Conservation (phyloP, 2,329 filamentous ascomycete genomes). For the Hypoxylon sp. region DNA sequence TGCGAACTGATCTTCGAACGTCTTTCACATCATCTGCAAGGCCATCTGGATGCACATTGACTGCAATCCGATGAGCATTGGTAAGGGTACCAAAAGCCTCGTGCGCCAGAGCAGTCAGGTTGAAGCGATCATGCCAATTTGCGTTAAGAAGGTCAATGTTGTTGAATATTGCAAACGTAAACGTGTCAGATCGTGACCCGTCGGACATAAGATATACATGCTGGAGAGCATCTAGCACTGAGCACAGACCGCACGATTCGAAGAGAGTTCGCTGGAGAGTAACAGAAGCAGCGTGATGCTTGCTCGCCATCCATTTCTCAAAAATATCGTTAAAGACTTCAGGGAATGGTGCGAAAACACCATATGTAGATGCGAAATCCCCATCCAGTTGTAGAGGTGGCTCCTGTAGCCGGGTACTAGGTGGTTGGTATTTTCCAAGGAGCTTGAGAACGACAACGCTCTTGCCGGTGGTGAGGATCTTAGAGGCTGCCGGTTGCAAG, state of each 20-base stretch:
- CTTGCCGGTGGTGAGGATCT: constrained; percentile 90
- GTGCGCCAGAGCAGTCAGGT: constrained; percentile 83
- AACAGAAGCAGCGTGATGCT: constrained; percentile 78
- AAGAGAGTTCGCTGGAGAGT: constrained; percentile 78
- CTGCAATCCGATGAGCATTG: constrained; percentile 74
- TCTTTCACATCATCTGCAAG: constrained; percentile 61
- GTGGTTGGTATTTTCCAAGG: constrained; percentile 69
- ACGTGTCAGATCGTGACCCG: constrained; percentile 75
- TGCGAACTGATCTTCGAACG: constrained; percentile 71
- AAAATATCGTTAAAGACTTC: constrained; percentile 82
- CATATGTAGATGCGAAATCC: constrained; percentile 64
- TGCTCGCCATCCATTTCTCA: constrained; percentile 81
- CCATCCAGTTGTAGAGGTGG: constrained; percentile 69
- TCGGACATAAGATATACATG: constrained; percentile 83
- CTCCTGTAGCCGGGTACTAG: constrained; percentile 56
- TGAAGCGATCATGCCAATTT: constrained; percentile 85
- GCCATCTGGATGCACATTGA: constrained; percentile 64
- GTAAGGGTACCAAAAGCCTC: constrained; percentile 75
- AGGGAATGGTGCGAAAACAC: constrained; percentile 75
- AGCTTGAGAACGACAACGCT: constrained; percentile 87
- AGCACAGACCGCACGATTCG: constrained; percentile 76
- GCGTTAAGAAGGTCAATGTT: constrained; percentile 74
- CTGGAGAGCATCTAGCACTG: constrained; percentile 76
- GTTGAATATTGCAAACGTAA: constrained; percentile 80
- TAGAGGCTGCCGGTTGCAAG: constrained; percentile 75